These are phyloP conservation scores for Beauveria caledonica DNA, from an alignment of 2,329 filamentous ascomycete species.

Conservation along the genomic window DNA sequence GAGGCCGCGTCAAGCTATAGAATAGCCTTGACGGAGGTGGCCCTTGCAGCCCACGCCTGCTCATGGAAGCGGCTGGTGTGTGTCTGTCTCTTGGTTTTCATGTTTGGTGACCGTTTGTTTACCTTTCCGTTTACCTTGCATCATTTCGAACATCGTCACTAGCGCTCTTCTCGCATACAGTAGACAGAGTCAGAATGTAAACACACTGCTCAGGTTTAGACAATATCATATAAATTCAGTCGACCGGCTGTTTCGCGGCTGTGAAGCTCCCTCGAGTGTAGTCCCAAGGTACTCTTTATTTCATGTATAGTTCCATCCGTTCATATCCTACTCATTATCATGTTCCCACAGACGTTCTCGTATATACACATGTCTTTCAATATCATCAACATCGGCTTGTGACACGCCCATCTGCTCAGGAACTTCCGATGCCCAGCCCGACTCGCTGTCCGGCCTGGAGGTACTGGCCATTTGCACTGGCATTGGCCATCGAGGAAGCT, in stretches of 20 bases:
- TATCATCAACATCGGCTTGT: constrained; percentile 2
- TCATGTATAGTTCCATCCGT: neutral
- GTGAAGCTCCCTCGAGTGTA: constrained; percentile 3
- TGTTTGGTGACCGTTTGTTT: neutral
- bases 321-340: neutral
- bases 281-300: neutral
- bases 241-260: neutral
- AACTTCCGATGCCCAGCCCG: constrained; percentile 45
- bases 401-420: constrained; percentile 20
- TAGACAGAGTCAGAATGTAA: neutral
- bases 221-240: neutral
- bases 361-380: constrained; percentile 12
- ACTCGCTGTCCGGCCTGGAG: constrained; percentile 30
- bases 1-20: constrained; percentile 62
- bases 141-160: neutral
- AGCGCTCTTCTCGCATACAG: neutral
- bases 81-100: neutral
- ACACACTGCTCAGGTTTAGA: neutral
- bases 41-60: too few species aligned
- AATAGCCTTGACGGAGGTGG: neutral
- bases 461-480: constrained; percentile 21
- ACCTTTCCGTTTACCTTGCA: neutral
- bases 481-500: constrained; percentile 23
- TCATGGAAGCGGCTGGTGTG: neutral
- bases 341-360: neutral